phyloP scores from a whole-genome alignment of 768 basidiomycete species.

The Psilocybe sp. region DNA sequence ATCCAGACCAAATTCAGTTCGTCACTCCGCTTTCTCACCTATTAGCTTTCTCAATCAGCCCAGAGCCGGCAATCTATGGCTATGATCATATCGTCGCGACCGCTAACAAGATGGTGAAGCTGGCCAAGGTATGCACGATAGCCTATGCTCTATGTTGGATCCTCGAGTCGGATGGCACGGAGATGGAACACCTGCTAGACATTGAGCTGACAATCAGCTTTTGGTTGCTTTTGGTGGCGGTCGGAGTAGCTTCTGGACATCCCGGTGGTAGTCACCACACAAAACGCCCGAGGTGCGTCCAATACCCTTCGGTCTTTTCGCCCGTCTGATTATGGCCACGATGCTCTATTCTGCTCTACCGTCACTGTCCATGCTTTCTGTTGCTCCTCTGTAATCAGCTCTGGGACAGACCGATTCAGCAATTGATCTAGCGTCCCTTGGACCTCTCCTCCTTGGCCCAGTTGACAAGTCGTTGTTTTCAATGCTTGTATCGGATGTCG shows the following conservation, averaged over 20 bases:
- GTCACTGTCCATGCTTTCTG: neutral
- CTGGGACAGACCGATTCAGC: conserved; percentile 69
- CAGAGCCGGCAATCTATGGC: conserved; percentile 53
- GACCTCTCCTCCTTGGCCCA: conserved; percentile 53
- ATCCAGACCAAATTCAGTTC: conserved; percentile 74
- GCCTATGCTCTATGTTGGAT: neutral
- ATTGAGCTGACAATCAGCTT: neutral
- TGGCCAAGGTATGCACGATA: conserved; percentile 54
- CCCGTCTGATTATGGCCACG: conserved; percentile 5
- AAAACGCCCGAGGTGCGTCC: conserved; percentile 68
- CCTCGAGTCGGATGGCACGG: no score
- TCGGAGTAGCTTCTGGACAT: conserved; percentile 53
- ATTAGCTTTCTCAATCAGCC: neutral
- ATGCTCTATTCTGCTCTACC: neutral
- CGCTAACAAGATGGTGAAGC: conserved; percentile 71
- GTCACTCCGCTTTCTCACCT: conserved; percentile 15
- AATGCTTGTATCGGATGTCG: conserved; percentile 75
- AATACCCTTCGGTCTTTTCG: neutral
- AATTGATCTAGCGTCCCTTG: conserved; percentile 54
- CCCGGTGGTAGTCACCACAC: conserved; percentile 80
- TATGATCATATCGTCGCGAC: conserved; percentile 71
- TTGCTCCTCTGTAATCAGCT: conserved; percentile 32
- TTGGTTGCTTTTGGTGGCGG: neutral
- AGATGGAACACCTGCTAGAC: no score
- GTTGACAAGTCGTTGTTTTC: conserved; percentile 82